These are phyloP conservation scores for Maudiozyma pseudohumilis DNA, from an alignment of 805 yeast genomes.

Conservation along the genomic window DNA sequence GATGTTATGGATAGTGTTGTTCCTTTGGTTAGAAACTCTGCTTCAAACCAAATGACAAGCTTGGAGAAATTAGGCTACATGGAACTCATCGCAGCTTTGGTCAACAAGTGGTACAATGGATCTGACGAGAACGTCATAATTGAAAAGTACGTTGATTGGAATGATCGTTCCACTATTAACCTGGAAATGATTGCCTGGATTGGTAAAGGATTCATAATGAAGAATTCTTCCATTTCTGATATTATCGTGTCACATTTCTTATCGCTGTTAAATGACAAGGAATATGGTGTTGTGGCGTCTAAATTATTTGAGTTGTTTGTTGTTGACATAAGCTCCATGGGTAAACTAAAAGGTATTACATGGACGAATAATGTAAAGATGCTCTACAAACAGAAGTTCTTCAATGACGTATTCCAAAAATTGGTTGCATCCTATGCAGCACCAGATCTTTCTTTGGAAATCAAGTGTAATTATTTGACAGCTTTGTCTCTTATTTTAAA, in stretches of 20 bases:
- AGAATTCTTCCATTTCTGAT: constrained; percentile 36
- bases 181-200: constrained; percentile 62
- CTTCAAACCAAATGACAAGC: not conserved
- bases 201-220: constrained; percentile 57
- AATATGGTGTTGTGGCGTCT: constrained; percentile 35
- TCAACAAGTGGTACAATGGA: constrained; percentile 25
- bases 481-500: constrained; percentile 60
- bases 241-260: constrained; percentile 30
- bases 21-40: not conserved
- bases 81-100: constrained; percentile 20
- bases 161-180: constrained; percentile 14
- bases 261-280: constrained; percentile 28
- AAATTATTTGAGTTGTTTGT: constrained; percentile 54
- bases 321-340: constrained; percentile 54
- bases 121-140: constrained; percentile 3
- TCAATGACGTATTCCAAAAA: constrained; percentile 47
- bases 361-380: constrained; percentile 49
- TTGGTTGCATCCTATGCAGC: constrained; percentile 40
- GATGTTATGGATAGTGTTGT: constrained; percentile 6
- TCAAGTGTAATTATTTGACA: constrained; percentile 46
- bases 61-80: constrained; percentile 22
- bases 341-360: constrained; percentile 35
- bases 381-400: constrained; percentile 74
- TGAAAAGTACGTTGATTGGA: constrained; percentile 9
- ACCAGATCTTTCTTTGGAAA: constrained; percentile 11